Percentiles rank a stretch among this genome's conserved stretches.
Evolutionary conservation across 148 eudicot genomes (phyloP).

Genomic region (Simmondsia chinensis): DNA sequence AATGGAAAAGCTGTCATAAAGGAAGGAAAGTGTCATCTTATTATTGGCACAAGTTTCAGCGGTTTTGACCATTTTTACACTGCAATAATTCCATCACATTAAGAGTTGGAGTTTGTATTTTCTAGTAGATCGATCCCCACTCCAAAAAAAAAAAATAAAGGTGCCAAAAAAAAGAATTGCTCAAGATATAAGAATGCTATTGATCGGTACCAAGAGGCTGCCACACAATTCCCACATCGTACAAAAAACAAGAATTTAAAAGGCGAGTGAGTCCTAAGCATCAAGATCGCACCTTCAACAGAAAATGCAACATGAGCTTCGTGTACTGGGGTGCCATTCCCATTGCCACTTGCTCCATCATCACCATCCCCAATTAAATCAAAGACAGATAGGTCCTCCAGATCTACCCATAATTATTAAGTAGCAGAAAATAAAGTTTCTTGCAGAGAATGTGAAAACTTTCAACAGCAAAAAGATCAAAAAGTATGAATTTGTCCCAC

Average conservation of each 20-base stretch:
- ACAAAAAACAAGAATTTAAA: neutral
- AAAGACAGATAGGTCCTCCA: constrained; percentile 53
- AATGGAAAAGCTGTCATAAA: neutral
- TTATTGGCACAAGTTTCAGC: no score
- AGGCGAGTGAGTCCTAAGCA: no score
- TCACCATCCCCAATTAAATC: constrained; percentile 75
- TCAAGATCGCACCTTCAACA: constrained; percentile 42
- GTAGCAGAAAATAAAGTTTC: neutral
- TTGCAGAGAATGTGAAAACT: constrained; percentile 1
- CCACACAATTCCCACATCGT: neutral
- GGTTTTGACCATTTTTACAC: no score
- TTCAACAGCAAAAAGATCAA: neutral
- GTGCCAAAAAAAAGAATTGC: no score
- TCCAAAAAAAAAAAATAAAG: no score
- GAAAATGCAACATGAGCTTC: constrained; percentile 87
- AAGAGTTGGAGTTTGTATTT: no score
- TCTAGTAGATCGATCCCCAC: no score
- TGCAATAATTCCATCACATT: no score
- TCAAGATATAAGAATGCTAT: no score
- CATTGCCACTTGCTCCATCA: constrained; percentile 35
- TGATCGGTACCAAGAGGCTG: no score
- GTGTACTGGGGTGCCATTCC: constrained; percentile 19
- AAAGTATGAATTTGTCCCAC: neutral
- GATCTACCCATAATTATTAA: constrained; percentile 1
- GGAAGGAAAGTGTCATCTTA: neutral